Evolutionary conservation across 176 grass and related monocot species (phyloP).

Genomic region (Avena sativa): DNA sequence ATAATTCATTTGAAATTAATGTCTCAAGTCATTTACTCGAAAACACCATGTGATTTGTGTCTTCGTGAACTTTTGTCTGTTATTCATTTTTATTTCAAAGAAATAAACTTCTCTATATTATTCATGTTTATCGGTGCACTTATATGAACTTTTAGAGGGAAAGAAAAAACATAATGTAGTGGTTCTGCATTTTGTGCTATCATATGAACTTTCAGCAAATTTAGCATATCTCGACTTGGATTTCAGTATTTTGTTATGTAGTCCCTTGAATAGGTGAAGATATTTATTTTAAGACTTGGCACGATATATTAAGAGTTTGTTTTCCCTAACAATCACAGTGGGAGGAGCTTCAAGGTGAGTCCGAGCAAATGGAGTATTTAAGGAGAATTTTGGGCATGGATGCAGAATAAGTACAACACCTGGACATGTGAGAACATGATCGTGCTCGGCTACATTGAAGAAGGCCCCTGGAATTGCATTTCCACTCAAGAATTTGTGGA

Average conservation of each 20-base stretch:
- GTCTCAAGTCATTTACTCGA: background rate
- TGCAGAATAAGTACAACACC: slow-evolving; percentile 38
- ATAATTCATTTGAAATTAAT: background rate
- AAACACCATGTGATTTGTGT: background rate
- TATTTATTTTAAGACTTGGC: background rate
- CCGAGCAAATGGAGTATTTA: slow-evolving; percentile 87
- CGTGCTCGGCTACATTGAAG: background rate
- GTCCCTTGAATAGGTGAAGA: background rate
- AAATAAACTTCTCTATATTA: background rate
- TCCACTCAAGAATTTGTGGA: background rate
- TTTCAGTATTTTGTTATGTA: slow-evolving; percentile 21
- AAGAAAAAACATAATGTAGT: background rate
- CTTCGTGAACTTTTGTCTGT: background rate
- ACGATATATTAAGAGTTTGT: background rate
- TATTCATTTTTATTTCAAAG: background rate
- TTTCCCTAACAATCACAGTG: slow-evolving; percentile 60
- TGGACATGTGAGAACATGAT: background rate
- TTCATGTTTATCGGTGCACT: background rate
- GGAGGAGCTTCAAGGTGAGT: slow-evolving; percentile 75
- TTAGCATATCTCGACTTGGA: background rate
- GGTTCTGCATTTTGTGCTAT: slow-evolving; percentile 1
- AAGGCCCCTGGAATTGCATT: background rate
- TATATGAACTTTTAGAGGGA: background rate
- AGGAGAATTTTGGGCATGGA: slow-evolving; percentile 76
- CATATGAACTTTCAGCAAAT: background rate